Percentiles rank a stretch among this genome's conserved stretches.
Conservation (phyloP, 208 protist genomes). For the Leishmania mexicana region DNA sequence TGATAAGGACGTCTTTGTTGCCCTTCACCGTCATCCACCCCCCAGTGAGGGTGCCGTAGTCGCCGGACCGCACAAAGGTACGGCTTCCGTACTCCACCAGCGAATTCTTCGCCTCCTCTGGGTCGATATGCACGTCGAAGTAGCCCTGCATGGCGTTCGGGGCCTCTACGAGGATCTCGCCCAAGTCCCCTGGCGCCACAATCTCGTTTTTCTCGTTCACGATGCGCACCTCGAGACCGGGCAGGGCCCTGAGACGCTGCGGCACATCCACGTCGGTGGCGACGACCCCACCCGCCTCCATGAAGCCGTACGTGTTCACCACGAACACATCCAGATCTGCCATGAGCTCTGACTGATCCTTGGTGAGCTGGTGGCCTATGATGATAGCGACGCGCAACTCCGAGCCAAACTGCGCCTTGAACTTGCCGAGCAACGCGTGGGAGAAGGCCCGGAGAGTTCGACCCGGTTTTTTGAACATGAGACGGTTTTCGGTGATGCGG, state of each 20-base stretch:
- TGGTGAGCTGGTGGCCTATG: conserved; percentile 81
- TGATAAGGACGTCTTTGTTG: conserved; percentile 86
- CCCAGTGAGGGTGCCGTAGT: conserved; percentile 88
- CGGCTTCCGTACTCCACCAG: conserved; percentile 88
- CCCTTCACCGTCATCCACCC: conserved; percentile 88
- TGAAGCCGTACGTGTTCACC: conserved; percentile 88
- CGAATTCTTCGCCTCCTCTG: conserved; percentile 85
- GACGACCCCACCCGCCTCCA: conserved; percentile 88
- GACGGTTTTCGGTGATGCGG: conserved; percentile 85
- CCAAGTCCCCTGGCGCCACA: conserved; percentile 83
- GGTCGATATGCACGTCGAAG: conserved; percentile 91
- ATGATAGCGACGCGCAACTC: conserved; percentile 88
- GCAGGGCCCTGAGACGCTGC: conserved; percentile 85
- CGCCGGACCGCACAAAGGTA: conserved; percentile 89
- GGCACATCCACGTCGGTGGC: conserved; percentile 91
- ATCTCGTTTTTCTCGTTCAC: conserved; percentile 93
- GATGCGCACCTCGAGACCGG: conserved; percentile 88
- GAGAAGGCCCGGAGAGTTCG: conserved; percentile 75
- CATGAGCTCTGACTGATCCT: conserved; percentile 87
- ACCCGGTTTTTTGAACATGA: conserved; percentile 88
- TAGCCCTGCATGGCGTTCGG: conserved; percentile 92
- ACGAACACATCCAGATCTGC: conserved; percentile 91
- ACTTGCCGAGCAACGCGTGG: conserved; percentile 80
- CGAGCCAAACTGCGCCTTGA: conserved; percentile 88
- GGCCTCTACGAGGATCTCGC: conserved; percentile 87